Evolutionary conservation across 2,329 filamentous ascomycete species (phyloP).

Genomic region (Scytalidium lignicola): DNA sequence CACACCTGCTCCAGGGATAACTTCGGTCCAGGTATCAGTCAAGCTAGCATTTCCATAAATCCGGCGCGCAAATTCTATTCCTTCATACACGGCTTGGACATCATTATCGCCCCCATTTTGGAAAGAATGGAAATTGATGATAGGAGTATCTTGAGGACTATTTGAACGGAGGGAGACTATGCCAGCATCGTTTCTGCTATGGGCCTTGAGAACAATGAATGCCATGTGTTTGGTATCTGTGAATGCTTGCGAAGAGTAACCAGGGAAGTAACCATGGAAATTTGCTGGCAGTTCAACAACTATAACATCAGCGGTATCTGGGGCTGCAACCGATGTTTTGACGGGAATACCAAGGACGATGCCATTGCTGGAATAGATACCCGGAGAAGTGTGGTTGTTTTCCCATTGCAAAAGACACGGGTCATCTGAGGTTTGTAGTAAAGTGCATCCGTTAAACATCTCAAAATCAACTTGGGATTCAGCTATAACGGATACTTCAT

Average conservation of each 20-base stretch:
- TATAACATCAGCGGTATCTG: constrained; percentile 33
- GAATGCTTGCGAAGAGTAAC: constrained; percentile 30
- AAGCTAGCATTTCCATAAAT: constrained; percentile 36
- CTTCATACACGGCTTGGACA: constrained; percentile 10
- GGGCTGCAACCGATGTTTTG: constrained; percentile 29
- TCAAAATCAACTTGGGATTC: constrained; percentile 34
- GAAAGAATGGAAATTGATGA: constrained; percentile 59
- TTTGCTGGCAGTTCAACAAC: constrained; percentile 23
- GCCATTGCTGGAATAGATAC: constrained; percentile 37
- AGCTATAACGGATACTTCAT: constrained; percentile 41
- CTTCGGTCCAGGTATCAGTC: constrained; percentile 34
- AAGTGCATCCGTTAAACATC: constrained; percentile 30
- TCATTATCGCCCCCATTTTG: constrained; percentile 30
- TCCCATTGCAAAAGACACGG: constrained; percentile 26
- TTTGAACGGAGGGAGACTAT: constrained; percentile 54
- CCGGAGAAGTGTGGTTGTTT: constrained; percentile 13
- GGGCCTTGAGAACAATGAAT: constrained; percentile 48
- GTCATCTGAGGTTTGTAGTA: constrained; percentile 29
- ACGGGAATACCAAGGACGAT: constrained; percentile 36
- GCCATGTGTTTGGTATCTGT: constrained; percentile 34
- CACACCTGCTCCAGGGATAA: constrained; percentile 35
- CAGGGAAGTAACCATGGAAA: constrained; percentile 37
- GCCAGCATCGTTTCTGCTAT: constrained; percentile 56
- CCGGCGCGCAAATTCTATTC: constrained; percentile 7
- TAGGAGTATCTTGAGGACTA: constrained; percentile 58